phyloP scores from a whole-genome alignment of 2,329 filamentous ascomycete genomes.

The Myrmaecium sp. region DNA sequence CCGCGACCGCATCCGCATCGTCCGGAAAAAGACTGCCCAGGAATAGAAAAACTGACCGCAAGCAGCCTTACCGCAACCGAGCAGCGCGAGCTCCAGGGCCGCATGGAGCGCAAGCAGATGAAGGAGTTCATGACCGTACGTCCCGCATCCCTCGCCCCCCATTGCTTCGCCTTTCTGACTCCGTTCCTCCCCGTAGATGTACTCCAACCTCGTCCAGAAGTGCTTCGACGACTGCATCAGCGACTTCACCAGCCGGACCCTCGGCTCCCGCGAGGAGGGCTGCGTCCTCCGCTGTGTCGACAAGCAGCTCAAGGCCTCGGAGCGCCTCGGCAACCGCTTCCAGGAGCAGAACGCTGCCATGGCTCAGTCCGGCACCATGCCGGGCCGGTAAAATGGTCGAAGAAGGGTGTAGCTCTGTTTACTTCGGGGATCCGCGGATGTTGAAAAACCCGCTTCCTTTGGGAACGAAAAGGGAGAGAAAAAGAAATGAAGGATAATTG shows the following conservation, averaged over 20 bases:
- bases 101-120: slow-evolving; percentile 96
- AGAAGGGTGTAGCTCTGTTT: slow-evolving; percentile 1
- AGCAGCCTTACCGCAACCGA: slow-evolving; percentile 56
- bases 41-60: too few species aligned
- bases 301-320: slow-evolving; percentile 85
- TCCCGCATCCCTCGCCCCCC: slow-evolving; percentile 10
- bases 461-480: too few species aligned
- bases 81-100: slow-evolving; percentile 81
- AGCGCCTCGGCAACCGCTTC: slow-evolving; percentile 84
- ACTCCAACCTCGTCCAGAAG: slow-evolving; percentile 59
- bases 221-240: slow-evolving; percentile 97
- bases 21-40: too few species aligned
- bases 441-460: too few species aligned
- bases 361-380: slow-evolving; percentile 41
- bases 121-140: slow-evolving; percentile 96
- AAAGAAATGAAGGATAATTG: too few species aligned
- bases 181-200: slow-evolving; percentile 33
- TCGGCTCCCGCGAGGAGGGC: slow-evolving; percentile 72
- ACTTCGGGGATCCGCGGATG: too few species aligned
- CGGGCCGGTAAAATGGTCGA: slow-evolving; percentile 23
- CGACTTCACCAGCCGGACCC: slow-evolving; percentile 95
- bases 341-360: slow-evolving; percentile 54
- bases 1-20: too few species aligned
- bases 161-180: slow-evolving; percentile 5
- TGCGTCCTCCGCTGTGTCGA: slow-evolving; percentile 91